Evolutionary conservation across 2,329 filamentous ascomycete species (phyloP), one percentile per base, ranked within the genome.

Genomic region (Neocucurbitaria cava): DNA sequence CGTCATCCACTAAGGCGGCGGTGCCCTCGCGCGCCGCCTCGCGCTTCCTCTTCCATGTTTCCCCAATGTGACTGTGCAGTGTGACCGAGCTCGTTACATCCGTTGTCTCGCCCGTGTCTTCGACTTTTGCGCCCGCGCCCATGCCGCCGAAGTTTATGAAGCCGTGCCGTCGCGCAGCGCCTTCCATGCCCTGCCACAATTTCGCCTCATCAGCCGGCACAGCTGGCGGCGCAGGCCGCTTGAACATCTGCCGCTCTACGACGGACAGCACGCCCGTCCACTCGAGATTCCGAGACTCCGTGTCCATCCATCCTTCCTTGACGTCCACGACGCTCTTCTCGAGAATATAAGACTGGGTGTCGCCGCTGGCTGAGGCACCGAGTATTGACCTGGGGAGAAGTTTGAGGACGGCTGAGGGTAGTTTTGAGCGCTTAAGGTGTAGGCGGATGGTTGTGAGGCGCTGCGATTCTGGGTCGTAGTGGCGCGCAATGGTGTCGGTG

Each of bases 201-300:
- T 64, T 64, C 9, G 66, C 71, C 11, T 72, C 63, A 5, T 64
- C 65, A n/a, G n/a, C n/a, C 4, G 56, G 52, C 1, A 64, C 35
- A 7, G 50, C 36, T 17, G 24, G 21, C 9, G 53, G 65, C 10
- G 48, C 44, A 10, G 81, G 80, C 5, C 85, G 79, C 49, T 80
- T 82, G 75, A 91, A 95, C 52, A 84, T 78, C 71, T 95, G 91
- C 64, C 86, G 82, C 78, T 95, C 91, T 18, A 92, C 81, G 11
- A 95, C 90, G 43, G 87, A 90, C 35, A 95, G 77, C 17, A 95
- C 88, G 55, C 90, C 89, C 5, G 90, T 91, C 77, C 89, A 94
- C 76, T 94, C 91, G 48, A 95, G 81, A 68, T 95, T 95, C 60
- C 86, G 84, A 67, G 87, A 91, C 77, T 94, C 90, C 0, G 89